Conservation (phyloP, 2,329 filamentous ascomycete species). For the Cytospora schulzeri region DNA sequence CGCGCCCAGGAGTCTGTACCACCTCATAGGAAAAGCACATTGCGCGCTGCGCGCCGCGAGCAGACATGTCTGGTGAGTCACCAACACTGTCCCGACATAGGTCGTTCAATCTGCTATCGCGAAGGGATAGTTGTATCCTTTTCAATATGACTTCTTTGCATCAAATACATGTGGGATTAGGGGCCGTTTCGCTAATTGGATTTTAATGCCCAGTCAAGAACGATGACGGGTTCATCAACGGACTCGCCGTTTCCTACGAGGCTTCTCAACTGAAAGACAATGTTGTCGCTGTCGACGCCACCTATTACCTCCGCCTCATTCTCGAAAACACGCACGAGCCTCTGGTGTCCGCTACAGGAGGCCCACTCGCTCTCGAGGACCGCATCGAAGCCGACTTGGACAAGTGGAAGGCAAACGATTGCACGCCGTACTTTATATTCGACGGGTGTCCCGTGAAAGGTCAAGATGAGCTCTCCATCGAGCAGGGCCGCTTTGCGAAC, state of each 20-base stretch:
- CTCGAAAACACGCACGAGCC: conserved; percentile 81
- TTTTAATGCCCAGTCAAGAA: conserved; percentile 18
- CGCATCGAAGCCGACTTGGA: conserved; percentile 78
- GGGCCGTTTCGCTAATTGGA: neutral
- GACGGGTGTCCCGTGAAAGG: conserved; percentile 81
- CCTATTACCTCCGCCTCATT: conserved; percentile 81
- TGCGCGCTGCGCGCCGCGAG: conserved; percentile 9
- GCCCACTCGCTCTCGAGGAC: conserved; percentile 75
- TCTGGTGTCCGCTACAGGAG: conserved; percentile 85
- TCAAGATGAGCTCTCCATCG: conserved; percentile 69
- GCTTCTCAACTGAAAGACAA: conserved; percentile 73
- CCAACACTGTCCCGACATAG: neutral
- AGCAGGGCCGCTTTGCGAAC: conserved; percentile 66
- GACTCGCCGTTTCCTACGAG: conserved; percentile 46
- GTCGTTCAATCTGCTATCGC: neutral
- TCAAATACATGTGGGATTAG: neutral
- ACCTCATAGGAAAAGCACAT: neutral
- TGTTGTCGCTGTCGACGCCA: conserved; percentile 83
- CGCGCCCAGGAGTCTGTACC: neutral
- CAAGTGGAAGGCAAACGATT: conserved; percentile 67
- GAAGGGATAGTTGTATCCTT: neutral
- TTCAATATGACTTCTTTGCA: neutral
- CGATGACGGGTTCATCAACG: conserved; percentile 27
- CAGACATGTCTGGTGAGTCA: conserved; percentile 18
- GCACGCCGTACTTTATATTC: conserved; percentile 88